Conservation (phyloP, 306 rosid species). For the Inga leiocalycina region DNA sequence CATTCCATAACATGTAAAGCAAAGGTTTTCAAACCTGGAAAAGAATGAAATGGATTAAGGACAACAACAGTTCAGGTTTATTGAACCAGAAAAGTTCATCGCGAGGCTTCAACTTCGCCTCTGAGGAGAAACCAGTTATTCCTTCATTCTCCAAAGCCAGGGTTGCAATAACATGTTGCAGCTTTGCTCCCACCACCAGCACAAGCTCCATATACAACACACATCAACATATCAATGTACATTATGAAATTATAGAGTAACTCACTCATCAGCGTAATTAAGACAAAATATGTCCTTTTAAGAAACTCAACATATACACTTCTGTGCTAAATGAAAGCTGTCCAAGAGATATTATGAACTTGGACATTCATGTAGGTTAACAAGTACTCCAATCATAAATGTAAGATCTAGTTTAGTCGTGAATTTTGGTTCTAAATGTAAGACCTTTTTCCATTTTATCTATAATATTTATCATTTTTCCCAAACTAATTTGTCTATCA, state of each 20-base stretch:
- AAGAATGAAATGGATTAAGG: constrained; percentile 92
- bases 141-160: constrained; percentile 87
- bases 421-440: no score
- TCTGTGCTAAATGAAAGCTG: neutral
- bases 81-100: constrained; percentile 99
- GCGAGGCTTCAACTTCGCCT: constrained; percentile 84
- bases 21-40: constrained; percentile 70
- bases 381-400: neutral
- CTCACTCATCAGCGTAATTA: neutral
- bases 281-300: neutral
- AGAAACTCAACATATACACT: constrained; percentile 17
- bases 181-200: constrained; percentile 90
- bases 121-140: constrained; percentile 57
- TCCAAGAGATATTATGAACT: neutral
- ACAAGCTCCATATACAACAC: constrained; percentile 66
- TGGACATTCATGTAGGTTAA: neutral
- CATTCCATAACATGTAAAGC: constrained; percentile 26
- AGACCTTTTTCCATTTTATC: no score
- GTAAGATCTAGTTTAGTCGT: no score
- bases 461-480: no score
- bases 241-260: neutral
- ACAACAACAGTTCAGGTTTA: constrained; percentile 83
- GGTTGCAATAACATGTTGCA: constrained; percentile 93
- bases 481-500: no score
- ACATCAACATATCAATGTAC: neutral